Conservation (phyloP, 176 grass and related monocot species). For the Luzula sylvatica region DNA sequence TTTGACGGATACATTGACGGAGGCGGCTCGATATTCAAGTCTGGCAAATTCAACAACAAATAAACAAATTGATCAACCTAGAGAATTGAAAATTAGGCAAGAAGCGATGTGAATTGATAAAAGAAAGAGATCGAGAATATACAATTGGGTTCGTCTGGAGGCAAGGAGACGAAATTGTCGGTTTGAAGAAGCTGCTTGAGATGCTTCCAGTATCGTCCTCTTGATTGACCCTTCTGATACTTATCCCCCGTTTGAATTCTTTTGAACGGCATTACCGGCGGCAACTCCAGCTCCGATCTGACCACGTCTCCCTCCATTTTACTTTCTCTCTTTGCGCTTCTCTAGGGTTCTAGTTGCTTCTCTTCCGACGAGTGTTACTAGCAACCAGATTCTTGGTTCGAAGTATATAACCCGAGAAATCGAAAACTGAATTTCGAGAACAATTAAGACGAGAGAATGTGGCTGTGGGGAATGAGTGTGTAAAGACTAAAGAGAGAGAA, state of each 20-base stretch:
- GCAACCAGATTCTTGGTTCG: too few relatives aligned
- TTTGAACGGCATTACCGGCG: conserved; percentile 64
- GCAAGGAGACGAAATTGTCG: conserved; percentile 46
- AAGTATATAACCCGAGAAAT: too few relatives aligned
- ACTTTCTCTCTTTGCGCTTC: neutral
- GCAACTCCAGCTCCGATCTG: conserved; percentile 54
- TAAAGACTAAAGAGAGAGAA: too few relatives aligned
- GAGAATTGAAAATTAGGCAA: neutral
- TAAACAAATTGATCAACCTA: neutral
- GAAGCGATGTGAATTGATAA: neutral
- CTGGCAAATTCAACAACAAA: conserved; percentile 13
- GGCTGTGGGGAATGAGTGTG: too few relatives aligned
- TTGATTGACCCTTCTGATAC: conserved; percentile 84
- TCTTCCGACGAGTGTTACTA: too few relatives aligned
- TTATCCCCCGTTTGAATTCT: conserved; percentile 84
- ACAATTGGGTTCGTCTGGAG: conserved; percentile 69
- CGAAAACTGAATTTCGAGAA: too few relatives aligned
- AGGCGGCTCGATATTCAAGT: conserved; percentile 84
- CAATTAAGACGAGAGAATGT: neutral
- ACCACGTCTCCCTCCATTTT: conserved; percentile 66
- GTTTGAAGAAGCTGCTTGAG: conserved; percentile 73
- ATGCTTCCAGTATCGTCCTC: conserved; percentile 95
- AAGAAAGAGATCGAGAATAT: conserved; percentile 21
- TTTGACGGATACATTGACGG: conserved; percentile 90
- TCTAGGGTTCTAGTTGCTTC: too few relatives aligned